phyloP scores from a whole-genome alignment of 2,329 filamentous ascomycete genomes.

The Fusarium torulosum region DNA sequence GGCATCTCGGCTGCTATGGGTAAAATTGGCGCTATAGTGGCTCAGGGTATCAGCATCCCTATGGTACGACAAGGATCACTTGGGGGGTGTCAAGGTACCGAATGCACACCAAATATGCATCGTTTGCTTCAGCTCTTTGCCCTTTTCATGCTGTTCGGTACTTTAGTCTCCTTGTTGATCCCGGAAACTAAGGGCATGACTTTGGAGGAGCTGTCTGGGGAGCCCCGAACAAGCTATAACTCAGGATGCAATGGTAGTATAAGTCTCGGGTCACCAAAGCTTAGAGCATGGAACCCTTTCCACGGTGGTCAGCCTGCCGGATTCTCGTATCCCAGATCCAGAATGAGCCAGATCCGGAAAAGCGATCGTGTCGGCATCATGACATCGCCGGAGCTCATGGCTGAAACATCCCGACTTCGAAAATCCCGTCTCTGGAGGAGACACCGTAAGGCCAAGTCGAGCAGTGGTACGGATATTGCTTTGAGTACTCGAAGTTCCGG shows the following conservation, averaged over 20 bases:
- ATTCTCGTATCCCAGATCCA: constrained; percentile 60
- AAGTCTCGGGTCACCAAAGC: constrained; percentile 50
- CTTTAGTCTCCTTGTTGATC: constrained; percentile 76
- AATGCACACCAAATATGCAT: constrained; percentile 72
- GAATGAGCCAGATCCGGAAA: constrained; percentile 47
- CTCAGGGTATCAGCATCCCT: constrained; percentile 74
- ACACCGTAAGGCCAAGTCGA: constrained; percentile 45
- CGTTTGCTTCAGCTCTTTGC: constrained; percentile 83
- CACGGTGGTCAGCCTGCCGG: constrained; percentile 64
- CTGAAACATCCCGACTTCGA: constrained; percentile 43
- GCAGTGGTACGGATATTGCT: constrained; percentile 52
- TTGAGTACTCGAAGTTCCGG: constrained; percentile 50
- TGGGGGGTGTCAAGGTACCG: constrained; percentile 61
- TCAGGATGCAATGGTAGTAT: constrained; percentile 65
- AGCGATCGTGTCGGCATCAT: constrained; percentile 57
- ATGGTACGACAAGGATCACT: constrained; percentile 69
- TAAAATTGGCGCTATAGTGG: constrained; percentile 76
- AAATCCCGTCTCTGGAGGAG: constrained; percentile 50
- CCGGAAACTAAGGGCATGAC: constrained; percentile 82
- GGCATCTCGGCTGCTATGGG: constrained; percentile 75
- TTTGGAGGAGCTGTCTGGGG: constrained; percentile 77
- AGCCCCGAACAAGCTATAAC: constrained; percentile 71
- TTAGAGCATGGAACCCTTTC: constrained; percentile 61
- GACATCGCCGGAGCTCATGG: constrained; percentile 57
- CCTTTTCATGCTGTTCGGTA: constrained; percentile 82